Evolutionary conservation across 2,329 filamentous ascomycete genomes (phyloP).

Genomic region (Meredithiella fracta): DNA sequence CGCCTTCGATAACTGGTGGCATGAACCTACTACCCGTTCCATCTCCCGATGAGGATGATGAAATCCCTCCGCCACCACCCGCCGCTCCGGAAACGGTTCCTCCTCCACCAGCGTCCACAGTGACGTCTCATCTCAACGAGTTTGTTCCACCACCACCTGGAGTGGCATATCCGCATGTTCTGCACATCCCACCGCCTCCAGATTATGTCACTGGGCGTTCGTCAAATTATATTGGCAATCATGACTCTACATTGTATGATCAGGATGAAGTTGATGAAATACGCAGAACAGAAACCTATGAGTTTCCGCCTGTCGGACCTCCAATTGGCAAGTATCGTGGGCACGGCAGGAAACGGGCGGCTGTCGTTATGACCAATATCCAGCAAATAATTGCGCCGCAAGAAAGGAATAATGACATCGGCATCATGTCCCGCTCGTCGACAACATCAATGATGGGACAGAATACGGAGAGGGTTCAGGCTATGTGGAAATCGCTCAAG

Average conservation of each 20-base stretch:
- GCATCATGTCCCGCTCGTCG: not conserved
- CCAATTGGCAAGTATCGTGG: not conserved
- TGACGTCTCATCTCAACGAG: not conserved
- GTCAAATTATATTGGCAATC: not conserved
- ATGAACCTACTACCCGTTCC: not conserved
- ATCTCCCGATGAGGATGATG: not conserved
- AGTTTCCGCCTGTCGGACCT: conserved; percentile 3
- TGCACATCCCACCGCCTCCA: not conserved
- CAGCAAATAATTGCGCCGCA: not conserved
- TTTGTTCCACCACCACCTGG: conserved; percentile 3
- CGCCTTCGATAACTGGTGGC: not conserved
- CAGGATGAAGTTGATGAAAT: conserved; percentile 10
- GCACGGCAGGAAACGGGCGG: not conserved
- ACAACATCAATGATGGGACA: not conserved
- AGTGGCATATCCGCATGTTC: not conserved
- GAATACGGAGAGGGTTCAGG: not conserved
- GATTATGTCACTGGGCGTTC: not conserved
- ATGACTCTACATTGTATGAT: not conserved
- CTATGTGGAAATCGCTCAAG: conserved; percentile 1
- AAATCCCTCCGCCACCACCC: not conserved
- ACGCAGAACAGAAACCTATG: not conserved
- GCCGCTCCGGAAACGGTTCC: not conserved
- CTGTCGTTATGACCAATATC: not conserved
- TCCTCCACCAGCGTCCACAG: not conserved
- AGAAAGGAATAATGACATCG: not conserved